Conservation (phyloP, 208 protist species). For the Leptomonas pyrrhocoris region DNA sequence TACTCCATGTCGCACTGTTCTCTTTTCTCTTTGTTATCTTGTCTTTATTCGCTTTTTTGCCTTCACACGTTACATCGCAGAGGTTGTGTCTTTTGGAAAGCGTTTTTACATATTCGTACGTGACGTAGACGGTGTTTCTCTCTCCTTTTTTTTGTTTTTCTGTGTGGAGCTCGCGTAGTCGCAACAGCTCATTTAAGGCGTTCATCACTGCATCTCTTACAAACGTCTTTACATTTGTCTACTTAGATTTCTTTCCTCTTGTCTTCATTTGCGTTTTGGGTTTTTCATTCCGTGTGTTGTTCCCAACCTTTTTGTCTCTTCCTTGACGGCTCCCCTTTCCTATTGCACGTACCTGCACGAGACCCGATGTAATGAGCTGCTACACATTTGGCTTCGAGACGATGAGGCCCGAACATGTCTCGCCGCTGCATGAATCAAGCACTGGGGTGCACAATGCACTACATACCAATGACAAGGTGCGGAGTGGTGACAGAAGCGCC, state of each 20-base stretch:
- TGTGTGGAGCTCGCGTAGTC: background rate
- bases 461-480: background rate
- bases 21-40: conserved; percentile 6
- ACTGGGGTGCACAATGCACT: background rate
- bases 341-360: background rate
- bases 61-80: background rate
- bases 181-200: too few species aligned
- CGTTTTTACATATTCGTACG: too few species aligned
- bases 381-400: background rate
- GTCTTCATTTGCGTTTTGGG: too few species aligned
- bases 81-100: conserved; percentile 8
- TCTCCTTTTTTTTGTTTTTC: conserved; percentile 14
- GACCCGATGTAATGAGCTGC: conserved; percentile 15
- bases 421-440: background rate
- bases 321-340: conserved; percentile 13
- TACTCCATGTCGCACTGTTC: too few species aligned
- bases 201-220: too few species aligned
- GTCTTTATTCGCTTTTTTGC: conserved; percentile 11
- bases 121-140: too few species aligned
- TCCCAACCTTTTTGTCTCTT: too few species aligned
- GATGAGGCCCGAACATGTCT: background rate
- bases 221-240: too few species aligned
- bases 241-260: too few species aligned
- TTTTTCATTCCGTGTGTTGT: too few species aligned
- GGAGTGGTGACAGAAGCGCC: background rate